Evolutionary conservation across 2,329 filamentous ascomycete species (phyloP).

Genomic region (Lachnellula cervina): DNA sequence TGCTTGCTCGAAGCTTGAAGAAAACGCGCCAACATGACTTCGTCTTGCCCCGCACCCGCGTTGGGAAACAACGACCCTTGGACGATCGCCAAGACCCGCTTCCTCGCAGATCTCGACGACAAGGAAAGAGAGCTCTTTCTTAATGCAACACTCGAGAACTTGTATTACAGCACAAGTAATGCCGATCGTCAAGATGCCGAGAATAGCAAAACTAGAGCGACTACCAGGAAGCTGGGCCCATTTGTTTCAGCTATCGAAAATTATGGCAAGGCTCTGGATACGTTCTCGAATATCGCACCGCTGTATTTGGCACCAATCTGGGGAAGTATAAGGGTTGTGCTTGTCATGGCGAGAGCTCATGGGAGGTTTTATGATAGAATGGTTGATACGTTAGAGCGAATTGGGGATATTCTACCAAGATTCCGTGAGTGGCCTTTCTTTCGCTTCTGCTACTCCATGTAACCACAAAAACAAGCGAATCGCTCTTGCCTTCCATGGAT

Average conservation of each 20-base stretch:
- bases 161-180: constrained; percentile 4
- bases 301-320: constrained; percentile 11
- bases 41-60: not conserved
- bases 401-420: constrained; percentile 13
- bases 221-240: constrained; percentile 3
- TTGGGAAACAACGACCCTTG: not conserved
- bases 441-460: not conserved
- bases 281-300: constrained; percentile 6
- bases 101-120: not conserved
- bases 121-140: not conserved
- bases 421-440: constrained; percentile 3
- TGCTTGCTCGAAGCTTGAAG: too few species aligned
- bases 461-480: not conserved
- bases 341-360: constrained; percentile 6
- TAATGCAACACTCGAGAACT: constrained; percentile 2
- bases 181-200: not conserved
- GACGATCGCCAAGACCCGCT: not conserved
- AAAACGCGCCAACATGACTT: not conserved
- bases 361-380: constrained; percentile 8
- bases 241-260: constrained; percentile 6
- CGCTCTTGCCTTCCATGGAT: too few species aligned
- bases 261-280: constrained; percentile 15
- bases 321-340: constrained; percentile 12
- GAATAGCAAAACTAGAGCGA: not conserved
- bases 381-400: constrained; percentile 6